Percentiles rank a stretch among this genome's conserved stretches.
Conservation (phyloP, 305 asterid species). For the Fraxinus floribunda region DNA sequence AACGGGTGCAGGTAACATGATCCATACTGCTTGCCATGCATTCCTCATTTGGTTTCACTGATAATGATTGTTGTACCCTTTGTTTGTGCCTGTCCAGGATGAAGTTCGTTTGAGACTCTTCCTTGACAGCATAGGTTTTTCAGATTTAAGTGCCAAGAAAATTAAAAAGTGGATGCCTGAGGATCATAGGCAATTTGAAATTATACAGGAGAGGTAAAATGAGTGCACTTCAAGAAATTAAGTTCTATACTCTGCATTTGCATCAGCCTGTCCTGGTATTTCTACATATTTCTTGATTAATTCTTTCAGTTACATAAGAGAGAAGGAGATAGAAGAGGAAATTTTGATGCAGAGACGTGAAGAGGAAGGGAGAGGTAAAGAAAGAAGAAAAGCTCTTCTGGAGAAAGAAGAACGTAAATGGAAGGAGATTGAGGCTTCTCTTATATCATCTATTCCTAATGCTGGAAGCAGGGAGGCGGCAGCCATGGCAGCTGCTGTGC, state of each 20-base stretch:
- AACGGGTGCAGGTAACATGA: slow-evolving; percentile 85
- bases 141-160: slow-evolving; percentile 96
- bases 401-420: slow-evolving; percentile 99
- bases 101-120: slow-evolving; percentile 96
- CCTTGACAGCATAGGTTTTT: slow-evolving; percentile 97
- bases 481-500: slow-evolving; percentile 99
- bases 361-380: slow-evolving; percentile 99
- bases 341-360: slow-evolving; percentile 98
- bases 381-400: slow-evolving; percentile 91
- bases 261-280: slow-evolving; percentile 18
- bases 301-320: slow-evolving; percentile 79
- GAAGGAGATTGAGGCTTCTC: slow-evolving; percentile 98
- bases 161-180: slow-evolving; percentile 99
- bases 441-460: slow-evolving; percentile 92
- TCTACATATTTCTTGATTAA: slow-evolving; percentile 27
- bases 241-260: neutral
- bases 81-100: slow-evolving; percentile 55
- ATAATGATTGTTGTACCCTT: slow-evolving; percentile 1
- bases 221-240: slow-evolving; percentile 4
- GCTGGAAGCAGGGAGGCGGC: slow-evolving; percentile 99
- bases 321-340: slow-evolving; percentile 99
- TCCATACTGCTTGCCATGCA: slow-evolving; percentile 17
- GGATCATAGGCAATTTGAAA: slow-evolving; percentile 94
- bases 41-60: slow-evolving; percentile 20
- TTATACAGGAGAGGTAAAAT: slow-evolving; percentile 92